phyloP scores from a whole-genome alignment of 164 flowering plant species.

The Chimonanthus praecox region DNA sequence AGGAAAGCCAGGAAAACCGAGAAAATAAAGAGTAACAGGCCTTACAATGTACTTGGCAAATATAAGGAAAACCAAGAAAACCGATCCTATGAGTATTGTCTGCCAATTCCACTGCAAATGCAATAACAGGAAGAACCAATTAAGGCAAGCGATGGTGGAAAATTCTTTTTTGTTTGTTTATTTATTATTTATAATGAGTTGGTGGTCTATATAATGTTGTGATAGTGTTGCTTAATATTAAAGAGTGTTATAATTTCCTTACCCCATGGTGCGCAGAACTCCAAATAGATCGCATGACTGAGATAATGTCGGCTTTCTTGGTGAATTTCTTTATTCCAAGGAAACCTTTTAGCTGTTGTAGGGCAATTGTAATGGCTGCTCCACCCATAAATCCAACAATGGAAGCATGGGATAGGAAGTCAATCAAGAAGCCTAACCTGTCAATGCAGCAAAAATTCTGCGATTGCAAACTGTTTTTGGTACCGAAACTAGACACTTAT shows the following conservation, averaged over 20 bases:
- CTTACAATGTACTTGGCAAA: conserved; percentile 43
- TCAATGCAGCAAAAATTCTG: not conserved
- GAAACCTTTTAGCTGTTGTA: conserved; percentile 94
- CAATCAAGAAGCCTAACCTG: conserved; percentile 92
- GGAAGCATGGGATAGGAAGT: conserved; percentile 94
- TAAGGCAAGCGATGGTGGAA: not conserved
- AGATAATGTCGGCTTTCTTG: conserved; percentile 62
- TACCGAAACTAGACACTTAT: no score
- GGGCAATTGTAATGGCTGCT: conserved; percentile 89
- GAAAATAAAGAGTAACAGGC: no score
- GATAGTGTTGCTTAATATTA: not conserved
- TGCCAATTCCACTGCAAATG: conserved; percentile 95
- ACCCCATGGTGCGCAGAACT: conserved; percentile 71
- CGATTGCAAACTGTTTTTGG: not conserved
- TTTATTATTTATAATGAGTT: no score
- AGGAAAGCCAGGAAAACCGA: conserved; percentile 61
- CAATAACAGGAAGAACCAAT: not conserved
- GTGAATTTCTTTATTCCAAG: conserved; percentile 77
- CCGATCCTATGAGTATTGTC: conserved; percentile 67
- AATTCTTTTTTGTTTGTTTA: no score
- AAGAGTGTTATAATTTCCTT: conserved; percentile 3
- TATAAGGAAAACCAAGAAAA: conserved; percentile 64
- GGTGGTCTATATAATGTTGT: not conserved
- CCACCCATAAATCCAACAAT: conserved; percentile 98
- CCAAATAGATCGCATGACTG: conserved; percentile 66